phyloP scores from a whole-genome alignment of 352 stramenopile genomes.

The Pythium rishiriense region DNA sequence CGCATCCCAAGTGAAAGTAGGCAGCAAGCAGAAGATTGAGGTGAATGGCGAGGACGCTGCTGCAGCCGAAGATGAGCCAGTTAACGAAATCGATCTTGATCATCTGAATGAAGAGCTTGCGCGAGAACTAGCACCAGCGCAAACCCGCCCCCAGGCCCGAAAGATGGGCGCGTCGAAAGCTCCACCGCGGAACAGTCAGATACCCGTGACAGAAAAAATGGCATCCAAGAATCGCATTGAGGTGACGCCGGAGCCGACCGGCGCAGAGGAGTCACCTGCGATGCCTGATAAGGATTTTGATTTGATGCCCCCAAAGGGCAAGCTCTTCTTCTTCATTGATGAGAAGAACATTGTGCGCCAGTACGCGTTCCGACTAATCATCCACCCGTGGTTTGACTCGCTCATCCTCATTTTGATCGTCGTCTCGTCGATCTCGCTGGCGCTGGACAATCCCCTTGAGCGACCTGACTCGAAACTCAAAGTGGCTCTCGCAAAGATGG shows the following conservation, averaged over 20 bases:
- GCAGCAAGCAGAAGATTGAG: slow-evolving; percentile 12
- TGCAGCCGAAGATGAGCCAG: slow-evolving; percentile 22
- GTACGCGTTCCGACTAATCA: slow-evolving; percentile 49
- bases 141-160: slow-evolving; percentile 1
- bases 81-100: slow-evolving; percentile 29
- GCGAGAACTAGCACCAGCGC: slow-evolving; percentile 30
- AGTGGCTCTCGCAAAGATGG: slow-evolving; percentile 51
- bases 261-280: neutral
- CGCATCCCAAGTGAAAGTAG: neutral
- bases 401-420: slow-evolving; percentile 82
- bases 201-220: neutral
- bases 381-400: slow-evolving; percentile 77
- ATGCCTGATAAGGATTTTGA: slow-evolving; percentile 4
- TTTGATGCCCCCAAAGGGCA: slow-evolving; percentile 23
- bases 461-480: slow-evolving; percentile 50
- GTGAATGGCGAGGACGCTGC: slow-evolving; percentile 19
- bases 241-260: neutral
- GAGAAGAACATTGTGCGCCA: slow-evolving; percentile 41
- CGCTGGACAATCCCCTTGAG: slow-evolving; percentile 83
- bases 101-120: slow-evolving; percentile 43
- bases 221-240: slow-evolving; percentile 14
- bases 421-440: slow-evolving; percentile 80
- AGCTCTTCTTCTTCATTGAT: slow-evolving; percentile 53
- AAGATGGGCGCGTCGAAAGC: slow-evolving; percentile 20
- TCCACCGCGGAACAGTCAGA: slow-evolving; percentile 12